Percentiles rank a stretch among this genome's conserved stretches.
Conservation (phyloP, 2,329 filamentous ascomycete species). For the Paecilomyces fulvus region DNA sequence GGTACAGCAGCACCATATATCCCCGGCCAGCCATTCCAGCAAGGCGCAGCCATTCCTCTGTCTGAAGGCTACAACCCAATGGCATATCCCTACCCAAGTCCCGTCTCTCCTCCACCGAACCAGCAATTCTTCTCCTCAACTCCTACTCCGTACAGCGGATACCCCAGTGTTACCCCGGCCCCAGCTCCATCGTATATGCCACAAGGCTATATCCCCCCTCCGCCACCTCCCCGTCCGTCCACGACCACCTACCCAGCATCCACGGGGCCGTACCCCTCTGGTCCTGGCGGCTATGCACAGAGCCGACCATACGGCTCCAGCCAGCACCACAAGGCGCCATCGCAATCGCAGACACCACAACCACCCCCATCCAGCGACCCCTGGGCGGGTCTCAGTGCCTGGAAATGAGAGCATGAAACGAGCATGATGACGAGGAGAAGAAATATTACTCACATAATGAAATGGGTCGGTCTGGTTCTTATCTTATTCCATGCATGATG, state of each 20-base stretch:
- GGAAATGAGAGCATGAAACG: conserved; percentile 44
- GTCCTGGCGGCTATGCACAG: conserved; percentile 49
- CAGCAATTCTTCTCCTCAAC: conserved; percentile 31
- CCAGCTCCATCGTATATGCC: conserved; percentile 40
- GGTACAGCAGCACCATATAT: conserved; percentile 18
- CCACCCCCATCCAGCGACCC: conserved; percentile 44
- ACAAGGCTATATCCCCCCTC: conserved; percentile 58
- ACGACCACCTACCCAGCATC: conserved; percentile 36
- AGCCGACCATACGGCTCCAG: conserved; percentile 32
- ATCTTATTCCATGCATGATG: background rate
- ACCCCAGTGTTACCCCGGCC: conserved; percentile 25
- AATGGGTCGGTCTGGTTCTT: background rate
- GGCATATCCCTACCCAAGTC: conserved; percentile 38
- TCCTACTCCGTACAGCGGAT: conserved; percentile 25
- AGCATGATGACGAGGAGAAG: background rate
- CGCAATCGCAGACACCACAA: conserved; percentile 25
- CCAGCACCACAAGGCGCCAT: conserved; percentile 30
- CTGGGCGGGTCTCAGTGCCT: conserved; percentile 62
- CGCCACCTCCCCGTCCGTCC: conserved; percentile 57
- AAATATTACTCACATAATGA: background rate
- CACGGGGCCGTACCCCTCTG: conserved; percentile 45
- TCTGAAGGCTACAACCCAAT: conserved; percentile 43
- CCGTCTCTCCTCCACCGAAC: conserved; percentile 35
- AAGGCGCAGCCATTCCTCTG: conserved; percentile 33
- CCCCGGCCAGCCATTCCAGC: conserved; percentile 27